Percentiles rank a stretch among this genome's conserved stretches.
These are phyloP conservation scores for Odonthalia washingtoniensis DNA, from an alignment of 31 red algal genomes.

Conservation along the genomic window DNA sequence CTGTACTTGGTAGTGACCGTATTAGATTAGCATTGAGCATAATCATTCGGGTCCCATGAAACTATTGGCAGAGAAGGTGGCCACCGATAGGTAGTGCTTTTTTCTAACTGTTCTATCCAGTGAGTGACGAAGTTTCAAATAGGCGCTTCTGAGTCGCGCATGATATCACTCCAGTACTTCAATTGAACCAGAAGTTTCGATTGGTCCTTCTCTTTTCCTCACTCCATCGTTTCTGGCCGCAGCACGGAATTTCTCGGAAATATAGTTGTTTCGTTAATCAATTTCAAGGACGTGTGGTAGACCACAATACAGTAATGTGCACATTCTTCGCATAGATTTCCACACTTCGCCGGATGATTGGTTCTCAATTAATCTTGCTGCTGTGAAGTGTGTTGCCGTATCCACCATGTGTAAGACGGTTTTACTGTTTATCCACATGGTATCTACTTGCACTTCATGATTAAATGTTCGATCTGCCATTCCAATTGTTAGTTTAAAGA, in stretches of 20 bases:
- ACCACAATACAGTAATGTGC: conserved; percentile 16
- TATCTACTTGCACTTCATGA: too few relatives aligned
- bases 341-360: neutral
- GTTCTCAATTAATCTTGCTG: neutral
- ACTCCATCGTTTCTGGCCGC: neutral
- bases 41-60: conserved; percentile 10
- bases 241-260: neutral
- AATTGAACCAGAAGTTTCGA: conserved; percentile 32
- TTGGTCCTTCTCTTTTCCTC: neutral
- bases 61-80: neutral
- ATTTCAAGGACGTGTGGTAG: conserved; percentile 13
- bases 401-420: conserved; percentile 32
- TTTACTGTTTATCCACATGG: conserved; percentile 9
- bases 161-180: conserved; percentile 29
- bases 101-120: neutral
- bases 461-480: conserved; percentile 38
- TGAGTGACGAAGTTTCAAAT: neutral
- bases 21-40: conserved; percentile 24
- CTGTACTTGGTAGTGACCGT: neutral
- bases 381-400: conserved; percentile 40
- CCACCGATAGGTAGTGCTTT: conserved; percentile 21
- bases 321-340: conserved; percentile 1
- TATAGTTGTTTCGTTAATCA: conserved; percentile 22
- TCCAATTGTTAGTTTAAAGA: conserved; percentile 37
- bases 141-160: neutral